Base-by-base conservation (phyloP, 305 asterid genomes). In the Solanum hybrid region DNA sequence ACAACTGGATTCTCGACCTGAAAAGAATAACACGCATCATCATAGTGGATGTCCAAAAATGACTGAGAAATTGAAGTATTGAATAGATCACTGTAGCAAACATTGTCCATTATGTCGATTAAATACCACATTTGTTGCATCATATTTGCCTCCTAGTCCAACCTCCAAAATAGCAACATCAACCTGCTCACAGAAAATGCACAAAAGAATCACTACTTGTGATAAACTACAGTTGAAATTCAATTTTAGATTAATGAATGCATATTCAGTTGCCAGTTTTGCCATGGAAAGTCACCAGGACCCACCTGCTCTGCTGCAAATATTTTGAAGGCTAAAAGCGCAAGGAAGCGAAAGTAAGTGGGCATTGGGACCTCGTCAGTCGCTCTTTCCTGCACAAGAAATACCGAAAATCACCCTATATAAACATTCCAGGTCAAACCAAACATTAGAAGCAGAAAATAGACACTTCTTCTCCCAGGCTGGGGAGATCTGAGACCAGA, bases 61-160 rank as follows among this genome's bases (percentile, higher is more conserved):
- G 34, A 86, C 34, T 29, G 86, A 88, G 33, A 18, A 5, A 74
- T 89, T 88, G 69, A 37, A 9, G 11, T 33, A 74, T 73, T 39
- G 81, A 75, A 75, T 40, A 28, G 34, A 85, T 75, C 89, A 9
- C 75, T 78, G 51, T 77, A 76, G 51, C 89, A 88, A 88, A 88
- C 1, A 42, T n/a, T 75, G 22, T 74, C 51, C 42, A 40, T 33
- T 78, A 74, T 80, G 33, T 92, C 89, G 79, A 71, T 89, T 76
- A 78, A 96, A 90, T 96, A 97, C 99, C 98, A 97, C 97, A 93
- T 97, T 97, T 75, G 99, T 97, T 86, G 99, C 98, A 90, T 97
- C 99, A 92, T 92, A 96, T 89, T 92, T 96, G 89, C 99, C 99
- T 75, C 99, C 98, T 90, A 97, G 91, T 79, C 99, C 99, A 92